phyloP scores from a whole-genome alignment of 2,329 filamentous ascomycete species.

The Diaporthe humulicola region DNA sequence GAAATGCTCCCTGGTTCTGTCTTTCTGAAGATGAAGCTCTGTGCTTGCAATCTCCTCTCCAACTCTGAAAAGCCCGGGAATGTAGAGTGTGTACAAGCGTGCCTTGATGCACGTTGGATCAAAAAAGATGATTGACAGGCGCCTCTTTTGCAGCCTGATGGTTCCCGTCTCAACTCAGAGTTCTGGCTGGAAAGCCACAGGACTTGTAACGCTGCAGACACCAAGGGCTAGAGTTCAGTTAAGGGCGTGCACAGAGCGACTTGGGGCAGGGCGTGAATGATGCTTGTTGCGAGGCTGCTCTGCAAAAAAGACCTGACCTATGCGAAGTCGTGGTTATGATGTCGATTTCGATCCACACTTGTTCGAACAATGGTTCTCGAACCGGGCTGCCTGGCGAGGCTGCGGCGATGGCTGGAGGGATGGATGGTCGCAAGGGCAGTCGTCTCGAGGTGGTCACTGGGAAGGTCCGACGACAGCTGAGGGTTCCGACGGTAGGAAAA shows the following conservation, averaged over 20 bases:
- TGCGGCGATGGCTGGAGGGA: not conserved
- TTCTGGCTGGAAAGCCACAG: not conserved
- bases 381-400: not conserved
- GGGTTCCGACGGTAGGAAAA: not conserved
- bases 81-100: constrained; percentile 35
- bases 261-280: not conserved
- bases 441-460: not conserved
- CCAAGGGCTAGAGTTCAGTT: not conserved
- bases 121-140: constrained; percentile 19
- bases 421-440: not conserved
- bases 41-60: constrained; percentile 64
- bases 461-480: not conserved
- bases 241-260: not conserved
- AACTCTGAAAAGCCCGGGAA: constrained; percentile 37
- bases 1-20: constrained; percentile 20
- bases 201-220: not conserved
- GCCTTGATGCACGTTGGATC: constrained; percentile 24
- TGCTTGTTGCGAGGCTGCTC: not conserved
- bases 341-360: not conserved
- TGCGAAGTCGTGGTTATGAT: not conserved
- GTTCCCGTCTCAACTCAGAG: not conserved
- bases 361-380: not conserved
- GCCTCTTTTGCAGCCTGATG: not conserved
- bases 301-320: not conserved
- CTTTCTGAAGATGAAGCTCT: constrained; percentile 73